Conservation (phyloP, 352 stramenopile species). For the Phytophthora constricta region DNA sequence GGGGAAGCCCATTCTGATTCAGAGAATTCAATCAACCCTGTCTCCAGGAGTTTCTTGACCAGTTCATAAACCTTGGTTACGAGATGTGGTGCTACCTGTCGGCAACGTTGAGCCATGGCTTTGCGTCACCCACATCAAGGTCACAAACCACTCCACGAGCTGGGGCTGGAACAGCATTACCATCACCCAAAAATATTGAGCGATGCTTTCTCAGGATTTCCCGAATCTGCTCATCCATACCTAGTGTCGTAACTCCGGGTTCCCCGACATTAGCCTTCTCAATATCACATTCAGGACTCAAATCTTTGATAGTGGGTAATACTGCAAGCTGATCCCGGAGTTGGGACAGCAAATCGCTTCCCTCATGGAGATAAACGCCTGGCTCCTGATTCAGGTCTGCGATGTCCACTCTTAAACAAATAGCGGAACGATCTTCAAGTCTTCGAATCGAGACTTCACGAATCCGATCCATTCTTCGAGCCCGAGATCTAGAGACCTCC, state of each 20-base stretch:
- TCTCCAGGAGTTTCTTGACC: constrained; percentile 3
- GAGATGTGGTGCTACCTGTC: background rate
- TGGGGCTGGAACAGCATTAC: background rate
- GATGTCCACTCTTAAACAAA: background rate
- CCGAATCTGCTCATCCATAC: background rate
- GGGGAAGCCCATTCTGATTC: background rate
- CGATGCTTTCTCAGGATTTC: background rate
- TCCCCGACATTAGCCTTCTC: background rate
- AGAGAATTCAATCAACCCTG: background rate
- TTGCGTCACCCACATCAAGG: constrained; percentile 2
- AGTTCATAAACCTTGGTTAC: constrained; percentile 2
- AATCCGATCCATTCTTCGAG: background rate
- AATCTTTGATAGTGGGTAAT: constrained; percentile 2
- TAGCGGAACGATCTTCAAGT: background rate
- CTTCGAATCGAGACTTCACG: background rate
- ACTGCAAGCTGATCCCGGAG: constrained; percentile 2
- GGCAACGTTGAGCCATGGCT: background rate
- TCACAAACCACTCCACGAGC: constrained; percentile 8
- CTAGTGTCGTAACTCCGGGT: background rate
- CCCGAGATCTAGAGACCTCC: background rate
- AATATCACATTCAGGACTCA: background rate
- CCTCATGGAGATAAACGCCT: constrained; percentile 9
- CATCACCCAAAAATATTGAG: background rate
- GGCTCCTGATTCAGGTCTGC: constrained; percentile 3
- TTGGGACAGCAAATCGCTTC: constrained; percentile 7